Base-by-base conservation (phyloP, 2,329 filamentous ascomycete genomes). In the Arachnopeziza araneosa region DNA sequence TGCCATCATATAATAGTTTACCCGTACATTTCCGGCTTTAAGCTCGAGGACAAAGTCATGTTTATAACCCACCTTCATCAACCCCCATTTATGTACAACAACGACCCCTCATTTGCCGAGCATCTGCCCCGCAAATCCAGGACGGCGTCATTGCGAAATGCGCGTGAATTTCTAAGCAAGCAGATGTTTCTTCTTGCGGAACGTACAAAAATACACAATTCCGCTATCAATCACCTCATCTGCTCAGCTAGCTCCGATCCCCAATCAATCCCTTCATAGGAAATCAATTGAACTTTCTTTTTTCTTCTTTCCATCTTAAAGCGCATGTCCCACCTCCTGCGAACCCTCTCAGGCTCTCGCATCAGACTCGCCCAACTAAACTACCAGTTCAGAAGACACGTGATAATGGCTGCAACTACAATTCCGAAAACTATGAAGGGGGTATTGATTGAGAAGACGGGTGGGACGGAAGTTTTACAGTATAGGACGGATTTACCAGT, bases 401-500 rank as follows among this genome's bases (percentile, higher is more conserved):
- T 32, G 19, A 62, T 55, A 2, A 64, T 64, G 63, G 60, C 63
- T 50, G 2, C 30, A 7, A 32, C 7, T 14, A 50, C 60, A 52
- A 60, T 69, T 52, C 67, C 68, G 1, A 64, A 63, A 50, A 66
- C 62, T 1, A 69, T 69, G 88, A 87, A 88, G 70, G 89, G 85
- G 60, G 79, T 96, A 63, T 77, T 87, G 53, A 84, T 92, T 67
- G 83, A 88, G 68, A 85, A 88, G 78, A 89, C 80, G 22, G 90
- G 90, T 62, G 89, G 86, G 9, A 79, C 82, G 1, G 88, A 91
- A 52, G 88, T 91, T 23, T 77, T 93, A 22, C 78, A 91, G 69
- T 85, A 88, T 75, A 87, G 82, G 69, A 84, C 84, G 21, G 84
- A 91, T 70, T 73, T 91, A 2, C 86, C 88, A 6, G 83, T 96